Conservation (phyloP, 768 basidiomycete genomes). For the Pholiota molesta region DNA sequence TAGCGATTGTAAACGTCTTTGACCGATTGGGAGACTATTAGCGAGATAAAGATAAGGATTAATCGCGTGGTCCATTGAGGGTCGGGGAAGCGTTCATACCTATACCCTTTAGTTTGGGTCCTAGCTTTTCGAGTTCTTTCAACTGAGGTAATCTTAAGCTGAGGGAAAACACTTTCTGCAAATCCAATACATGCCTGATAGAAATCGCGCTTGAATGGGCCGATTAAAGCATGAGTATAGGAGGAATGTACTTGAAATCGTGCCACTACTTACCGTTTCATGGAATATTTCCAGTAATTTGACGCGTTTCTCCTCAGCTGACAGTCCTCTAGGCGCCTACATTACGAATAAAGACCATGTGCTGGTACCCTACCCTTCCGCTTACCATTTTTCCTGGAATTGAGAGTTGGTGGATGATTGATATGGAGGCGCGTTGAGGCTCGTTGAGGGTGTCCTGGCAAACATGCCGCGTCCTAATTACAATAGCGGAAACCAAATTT, state of each 20-base stretch:
- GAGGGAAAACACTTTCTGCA: not conserved
- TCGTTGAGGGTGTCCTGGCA: not conserved
- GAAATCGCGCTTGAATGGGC: slow-evolving; percentile 26
- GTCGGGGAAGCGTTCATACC: slow-evolving; percentile 44
- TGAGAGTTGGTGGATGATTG: not conserved
- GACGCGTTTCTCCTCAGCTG: slow-evolving; percentile 86
- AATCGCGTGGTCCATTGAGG: not conserved
- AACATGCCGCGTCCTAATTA: not conserved
- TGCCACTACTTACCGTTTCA: slow-evolving; percentile 62
- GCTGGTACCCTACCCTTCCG: not conserved
- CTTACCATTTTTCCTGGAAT: slow-evolving; percentile 12
- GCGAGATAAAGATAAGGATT: not conserved
- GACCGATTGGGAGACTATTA: slow-evolving; percentile 81
- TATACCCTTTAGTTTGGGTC: slow-evolving; percentile 88
- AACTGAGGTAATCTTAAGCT: slow-evolving; percentile 45
- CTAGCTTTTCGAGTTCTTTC: slow-evolving; percentile 91
- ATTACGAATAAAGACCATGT: not conserved
- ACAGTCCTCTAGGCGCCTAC: slow-evolving; percentile 82
- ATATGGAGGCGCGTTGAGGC: not conserved
- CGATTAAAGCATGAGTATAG: not conserved
- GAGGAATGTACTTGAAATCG: not conserved
- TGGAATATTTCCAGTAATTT: slow-evolving; percentile 93
- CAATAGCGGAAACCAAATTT: slow-evolving; percentile 3
- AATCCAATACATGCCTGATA: slow-evolving; percentile 22
- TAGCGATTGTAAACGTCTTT: slow-evolving; percentile 91